Evolutionary conservation across 2,329 filamentous ascomycete genomes (phyloP).

Genomic region (Paraconiothyrium brasiliense): DNA sequence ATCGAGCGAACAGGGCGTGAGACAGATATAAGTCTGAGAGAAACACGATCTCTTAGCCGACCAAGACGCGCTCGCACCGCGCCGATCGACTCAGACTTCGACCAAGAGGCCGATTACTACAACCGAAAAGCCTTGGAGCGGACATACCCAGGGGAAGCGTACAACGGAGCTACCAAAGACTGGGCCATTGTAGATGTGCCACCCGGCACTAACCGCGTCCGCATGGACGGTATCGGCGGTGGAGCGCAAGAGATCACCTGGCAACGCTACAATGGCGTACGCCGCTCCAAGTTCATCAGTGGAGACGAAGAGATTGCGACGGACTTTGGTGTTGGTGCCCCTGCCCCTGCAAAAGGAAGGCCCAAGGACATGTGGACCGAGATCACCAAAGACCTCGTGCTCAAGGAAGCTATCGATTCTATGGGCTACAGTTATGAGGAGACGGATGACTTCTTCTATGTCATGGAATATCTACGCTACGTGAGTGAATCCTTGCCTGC

Average conservation of each 20-base stretch:
- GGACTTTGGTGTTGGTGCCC: slow-evolving; percentile 54
- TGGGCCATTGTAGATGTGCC: slow-evolving; percentile 88
- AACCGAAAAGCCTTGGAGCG: slow-evolving; percentile 74
- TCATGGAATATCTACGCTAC: slow-evolving; percentile 88
- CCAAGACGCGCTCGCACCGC: slow-evolving; percentile 55
- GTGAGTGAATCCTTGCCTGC: slow-evolving; percentile 64
- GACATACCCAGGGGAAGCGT: slow-evolving; percentile 76
- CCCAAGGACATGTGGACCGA: slow-evolving; percentile 84
- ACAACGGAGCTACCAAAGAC: slow-evolving; percentile 75
- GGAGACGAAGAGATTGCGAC: slow-evolving; percentile 66
- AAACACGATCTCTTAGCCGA: slow-evolving; percentile 51
- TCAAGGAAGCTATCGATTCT: slow-evolving; percentile 84
- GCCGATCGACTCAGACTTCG: slow-evolving; percentile 57
- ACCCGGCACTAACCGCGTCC: slow-evolving; percentile 82
- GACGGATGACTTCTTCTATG: slow-evolving; percentile 87
- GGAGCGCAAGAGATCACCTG: slow-evolving; percentile 80
- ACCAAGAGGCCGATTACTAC: slow-evolving; percentile 68
- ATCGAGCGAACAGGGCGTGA: slow-evolving; percentile 33
- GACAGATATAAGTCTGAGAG: slow-evolving; percentile 39
- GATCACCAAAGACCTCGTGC: slow-evolving; percentile 91
- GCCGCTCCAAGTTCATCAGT: slow-evolving; percentile 76
- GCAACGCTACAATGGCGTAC: slow-evolving; percentile 80
- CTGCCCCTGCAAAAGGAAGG: slow-evolving; percentile 46
- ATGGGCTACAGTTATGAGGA: slow-evolving; percentile 90
- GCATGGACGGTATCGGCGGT: slow-evolving; percentile 81